Percentiles rank a stretch among this genome's conserved stretches.
phyloP scores from a whole-genome alignment of 306 rosid genomes.

The Prunus armeniaca region DNA sequence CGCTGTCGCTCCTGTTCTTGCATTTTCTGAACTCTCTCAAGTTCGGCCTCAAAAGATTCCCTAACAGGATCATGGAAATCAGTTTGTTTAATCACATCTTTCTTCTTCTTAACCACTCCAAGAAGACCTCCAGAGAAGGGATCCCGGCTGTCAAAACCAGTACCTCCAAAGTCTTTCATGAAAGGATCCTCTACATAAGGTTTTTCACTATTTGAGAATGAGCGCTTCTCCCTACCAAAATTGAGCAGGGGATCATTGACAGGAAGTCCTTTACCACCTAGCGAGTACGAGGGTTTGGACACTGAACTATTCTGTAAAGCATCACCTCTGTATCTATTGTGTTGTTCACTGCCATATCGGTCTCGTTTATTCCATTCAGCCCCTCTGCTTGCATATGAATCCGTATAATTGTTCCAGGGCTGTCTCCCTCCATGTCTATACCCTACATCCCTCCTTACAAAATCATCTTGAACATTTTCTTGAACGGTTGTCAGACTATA shows the following conservation, averaged over 20 bases:
- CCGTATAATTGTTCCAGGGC: conserved; percentile 53
- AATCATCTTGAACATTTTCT: conserved; percentile 49
- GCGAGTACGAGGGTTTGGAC: conserved; percentile 50
- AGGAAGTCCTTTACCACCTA: conserved; percentile 61
- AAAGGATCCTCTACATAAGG: conserved; percentile 63
- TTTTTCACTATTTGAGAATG: conserved; percentile 58
- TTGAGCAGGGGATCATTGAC: conserved; percentile 73
- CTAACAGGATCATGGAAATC: conserved; percentile 93
- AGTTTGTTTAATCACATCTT: conserved; percentile 65
- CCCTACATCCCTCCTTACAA: conserved; percentile 58
- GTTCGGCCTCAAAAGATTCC: conserved; percentile 98
- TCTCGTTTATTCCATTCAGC: conserved; percentile 48
- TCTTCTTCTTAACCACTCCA: conserved; percentile 89
- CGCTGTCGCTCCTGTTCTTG: conserved; percentile 90
- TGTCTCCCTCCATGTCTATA: conserved; percentile 65
- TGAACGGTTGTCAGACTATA: conserved; percentile 38
- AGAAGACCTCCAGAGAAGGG: conserved; percentile 53
- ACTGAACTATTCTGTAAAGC: conserved; percentile 42
- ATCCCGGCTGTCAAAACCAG: conserved; percentile 76
- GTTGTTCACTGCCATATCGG: conserved; percentile 49
- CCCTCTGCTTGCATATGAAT: conserved; percentile 46
- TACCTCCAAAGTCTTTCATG: conserved; percentile 58
- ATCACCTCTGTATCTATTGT: conserved; percentile 52
- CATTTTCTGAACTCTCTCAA: conserved; percentile 96
- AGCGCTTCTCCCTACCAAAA: conserved; percentile 79